Evolutionary conservation across 257 asterid genomes (phyloP).

Genomic region (Nicotiana sylvestris): DNA sequence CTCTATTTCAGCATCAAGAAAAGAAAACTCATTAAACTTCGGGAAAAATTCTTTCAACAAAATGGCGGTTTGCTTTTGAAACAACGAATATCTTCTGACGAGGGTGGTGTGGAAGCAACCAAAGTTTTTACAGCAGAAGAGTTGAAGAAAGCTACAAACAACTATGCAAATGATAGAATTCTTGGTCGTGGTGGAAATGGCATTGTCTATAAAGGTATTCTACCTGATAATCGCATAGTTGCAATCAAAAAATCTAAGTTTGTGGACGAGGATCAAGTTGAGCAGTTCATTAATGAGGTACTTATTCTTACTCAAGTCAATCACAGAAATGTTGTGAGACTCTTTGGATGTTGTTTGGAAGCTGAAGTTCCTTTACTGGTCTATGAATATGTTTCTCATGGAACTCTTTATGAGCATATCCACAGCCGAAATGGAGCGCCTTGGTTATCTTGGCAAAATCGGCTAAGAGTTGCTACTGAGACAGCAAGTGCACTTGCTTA

Average conservation of each 20-base stretch:
- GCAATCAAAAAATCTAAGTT: constrained; percentile 50
- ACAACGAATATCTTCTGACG: too few species aligned
- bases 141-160: too few species aligned
- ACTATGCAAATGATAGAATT: constrained; percentile 36
- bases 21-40: too few species aligned
- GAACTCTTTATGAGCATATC: constrained; percentile 42
- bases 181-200: constrained; percentile 62
- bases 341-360: constrained; percentile 61
- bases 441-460: constrained; percentile 53
- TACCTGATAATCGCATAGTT: constrained; percentile 30
- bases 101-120: neutral
- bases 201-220: constrained; percentile 46
- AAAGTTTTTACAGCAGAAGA: too few species aligned
- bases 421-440: constrained; percentile 27
- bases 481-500: constrained; percentile 51
- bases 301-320: constrained; percentile 52
- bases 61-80: too few species aligned
- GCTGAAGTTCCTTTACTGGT: constrained; percentile 48
- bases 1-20: too few species aligned
- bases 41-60: too few species aligned
- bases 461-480: constrained; percentile 41
- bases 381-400: constrained; percentile 40
- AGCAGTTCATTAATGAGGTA: constrained; percentile 64
- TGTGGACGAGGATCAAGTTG: constrained; percentile 49
- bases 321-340: constrained; percentile 53